A percentile compares a stretch with the other conserved stretches of the same genome.
phyloP scores from a whole-genome alignment of 2,329 filamentous ascomycete genomes.

The Colletotrichum costaricense region DNA sequence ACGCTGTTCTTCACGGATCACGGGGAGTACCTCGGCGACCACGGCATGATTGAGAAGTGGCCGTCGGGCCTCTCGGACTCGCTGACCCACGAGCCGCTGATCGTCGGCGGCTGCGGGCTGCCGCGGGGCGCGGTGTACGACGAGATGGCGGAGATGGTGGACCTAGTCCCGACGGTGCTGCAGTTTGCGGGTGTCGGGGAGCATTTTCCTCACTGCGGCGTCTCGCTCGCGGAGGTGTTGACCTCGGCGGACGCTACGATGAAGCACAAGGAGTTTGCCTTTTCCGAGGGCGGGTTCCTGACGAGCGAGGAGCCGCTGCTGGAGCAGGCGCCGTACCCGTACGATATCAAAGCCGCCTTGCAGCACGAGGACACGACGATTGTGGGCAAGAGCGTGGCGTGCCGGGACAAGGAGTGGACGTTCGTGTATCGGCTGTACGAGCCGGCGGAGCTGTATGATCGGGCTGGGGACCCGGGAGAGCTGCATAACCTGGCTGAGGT shows the following conservation, averaged over 20 bases:
- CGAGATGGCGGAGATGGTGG: slow-evolving; percentile 57
- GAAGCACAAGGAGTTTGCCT: slow-evolving; percentile 53
- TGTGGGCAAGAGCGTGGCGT: slow-evolving; percentile 54
- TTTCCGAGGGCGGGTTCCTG: slow-evolving; percentile 58
- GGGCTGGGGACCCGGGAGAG: slow-evolving; percentile 49
- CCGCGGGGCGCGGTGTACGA: slow-evolving; percentile 46
- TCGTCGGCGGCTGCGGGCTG: slow-evolving; percentile 54
- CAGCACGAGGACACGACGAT: slow-evolving; percentile 57
- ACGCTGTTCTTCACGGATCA: slow-evolving; percentile 59
- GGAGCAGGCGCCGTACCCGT: slow-evolving; percentile 55
- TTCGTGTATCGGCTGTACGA: slow-evolving; percentile 60
- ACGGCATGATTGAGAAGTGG: slow-evolving; percentile 62
- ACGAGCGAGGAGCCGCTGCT: slow-evolving; percentile 56
- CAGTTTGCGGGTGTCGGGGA: slow-evolving; percentile 51
- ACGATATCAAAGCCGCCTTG: slow-evolving; percentile 57
- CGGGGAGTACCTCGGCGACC: slow-evolving; percentile 59
- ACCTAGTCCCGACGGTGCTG: slow-evolving; percentile 56
- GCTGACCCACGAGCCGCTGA: slow-evolving; percentile 55
- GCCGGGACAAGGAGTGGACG: slow-evolving; percentile 51
- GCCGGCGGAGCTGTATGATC: slow-evolving; percentile 54
- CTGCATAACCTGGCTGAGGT: slow-evolving; percentile 50
- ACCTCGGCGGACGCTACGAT: slow-evolving; percentile 9
- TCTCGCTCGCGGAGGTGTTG: slow-evolving; percentile 24
- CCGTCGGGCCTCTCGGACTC: slow-evolving; percentile 55
- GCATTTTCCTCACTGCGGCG: slow-evolving; percentile 48